Base-by-base conservation (phyloP, 2,329 filamentous ascomycete genomes). In the Aspergillus oerlinghausenensis region DNA sequence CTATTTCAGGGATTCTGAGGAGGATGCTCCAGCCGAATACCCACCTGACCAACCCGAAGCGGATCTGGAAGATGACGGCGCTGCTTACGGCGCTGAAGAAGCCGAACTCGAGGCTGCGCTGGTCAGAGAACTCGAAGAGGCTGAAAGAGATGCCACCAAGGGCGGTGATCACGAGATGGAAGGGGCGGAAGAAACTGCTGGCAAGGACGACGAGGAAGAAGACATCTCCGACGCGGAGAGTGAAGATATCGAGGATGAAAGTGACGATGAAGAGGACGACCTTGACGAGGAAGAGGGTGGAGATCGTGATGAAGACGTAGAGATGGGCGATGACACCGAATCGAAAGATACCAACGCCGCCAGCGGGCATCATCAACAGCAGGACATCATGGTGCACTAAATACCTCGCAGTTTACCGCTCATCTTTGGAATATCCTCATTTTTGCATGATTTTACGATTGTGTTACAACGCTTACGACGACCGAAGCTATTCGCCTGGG, bases 41-140 rank as follows among this genome's bases (percentile, higher is more conserved):
- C 94, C 94, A 29, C 95, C 94, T 60, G 94, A 99, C 74, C 94
- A 99, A 78, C 94, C 94, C 45, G 94, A 99, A 74, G 94, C 92
- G 53, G 95, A 99, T 48, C 82, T 84, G 52, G 88, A 88, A 47
- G 93, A 97, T 66, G 94, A 96, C 65, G 83, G 81, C 55, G 88
- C 89, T 26, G 85, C 89, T 64, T 99, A 99, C 70, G 94, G 93
- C 60, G 91, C 89, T 23, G 94, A 97, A 55, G 93, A 96, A 74
- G 86, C 85, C 17, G 90, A 91, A 50, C 87, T 87, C 38, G 86
- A 87, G 61, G 85, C 87, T 52, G 84, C 77, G 3, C 83, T 80
- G 8, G 81, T 84, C 55, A 77, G 73, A 55, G 83, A 79, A 52
- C 77, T 79, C 29, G 79, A 76, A 50, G 77, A 75, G 4, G 77